Evolutionary conservation across 192 early-diverging fungal genomes (phyloP).

Genomic region (Coemansia sp.): DNA sequence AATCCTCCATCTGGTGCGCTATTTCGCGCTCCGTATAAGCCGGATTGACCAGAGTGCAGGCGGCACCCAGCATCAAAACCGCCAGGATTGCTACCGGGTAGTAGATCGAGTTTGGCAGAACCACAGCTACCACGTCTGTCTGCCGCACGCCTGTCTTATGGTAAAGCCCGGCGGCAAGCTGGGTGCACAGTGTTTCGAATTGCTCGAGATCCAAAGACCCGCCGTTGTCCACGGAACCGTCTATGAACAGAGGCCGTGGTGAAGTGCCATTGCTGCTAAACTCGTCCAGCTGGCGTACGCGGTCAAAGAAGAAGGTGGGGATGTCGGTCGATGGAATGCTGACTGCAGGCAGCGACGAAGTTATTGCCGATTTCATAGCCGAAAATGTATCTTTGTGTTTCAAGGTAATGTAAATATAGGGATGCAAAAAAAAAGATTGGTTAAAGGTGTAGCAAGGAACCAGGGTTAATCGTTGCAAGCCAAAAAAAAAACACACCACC

Average conservation of each 20-base stretch:
- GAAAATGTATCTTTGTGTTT: not conserved
- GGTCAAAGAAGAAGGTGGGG: slow-evolving; percentile 3
- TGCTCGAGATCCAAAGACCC: slow-evolving; percentile 9
- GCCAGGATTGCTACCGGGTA: slow-evolving; percentile 65
- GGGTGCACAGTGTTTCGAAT: slow-evolving; percentile 15
- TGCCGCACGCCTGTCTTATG: slow-evolving; percentile 58
- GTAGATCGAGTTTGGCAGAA: slow-evolving; percentile 69
- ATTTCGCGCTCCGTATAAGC: slow-evolving; percentile 77
- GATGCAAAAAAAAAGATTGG: not conserved
- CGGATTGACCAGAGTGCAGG: slow-evolving; percentile 77
- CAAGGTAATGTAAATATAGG: not conserved
- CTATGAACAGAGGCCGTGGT: slow-evolving; percentile 25
- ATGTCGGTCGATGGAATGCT: slow-evolving; percentile 4
- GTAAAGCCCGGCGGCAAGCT: slow-evolving; percentile 38
- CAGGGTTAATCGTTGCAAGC: no score
- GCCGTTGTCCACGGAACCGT: slow-evolving; percentile 1
- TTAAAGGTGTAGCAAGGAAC: not conserved
- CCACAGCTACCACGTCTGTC: slow-evolving; percentile 73
- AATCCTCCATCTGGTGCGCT: slow-evolving; percentile 73
- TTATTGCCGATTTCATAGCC: not conserved
- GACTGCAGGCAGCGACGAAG: slow-evolving; percentile 10
- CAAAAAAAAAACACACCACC: no score
- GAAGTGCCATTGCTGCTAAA: not conserved
- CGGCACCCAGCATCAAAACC: slow-evolving; percentile 62
- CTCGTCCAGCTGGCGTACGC: not conserved